A percentile compares a stretch with the other conserved stretches of the same genome.
phyloP scores from a whole-genome alignment of 257 asterid genomes.

The Petrea volubilis region DNA sequence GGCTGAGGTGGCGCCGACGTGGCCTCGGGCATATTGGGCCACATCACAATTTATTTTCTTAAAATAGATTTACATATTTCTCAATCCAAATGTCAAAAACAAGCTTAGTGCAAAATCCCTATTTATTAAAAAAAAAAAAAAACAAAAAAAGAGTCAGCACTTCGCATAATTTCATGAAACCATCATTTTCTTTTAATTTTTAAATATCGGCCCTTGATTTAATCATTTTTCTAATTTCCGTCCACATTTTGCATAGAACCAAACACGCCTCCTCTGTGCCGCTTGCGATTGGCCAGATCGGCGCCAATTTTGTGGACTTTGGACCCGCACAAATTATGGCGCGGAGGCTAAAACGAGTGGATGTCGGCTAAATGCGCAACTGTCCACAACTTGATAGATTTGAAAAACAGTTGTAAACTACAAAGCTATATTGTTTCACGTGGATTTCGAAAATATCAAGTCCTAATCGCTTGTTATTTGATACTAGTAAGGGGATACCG shows the following conservation, averaged over 20 bases:
- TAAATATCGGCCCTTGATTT: too few species aligned
- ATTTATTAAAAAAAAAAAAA: too few species aligned
- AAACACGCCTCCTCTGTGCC: not conserved
- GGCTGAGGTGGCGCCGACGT: too few species aligned
- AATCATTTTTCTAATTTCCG: not conserved
- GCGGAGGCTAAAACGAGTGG: slow-evolving; percentile 20
- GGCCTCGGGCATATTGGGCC: too few species aligned
- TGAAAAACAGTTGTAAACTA: not conserved
- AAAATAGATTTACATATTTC: too few species aligned
- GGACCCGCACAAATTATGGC: slow-evolving; percentile 12
- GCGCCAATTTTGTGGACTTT: not conserved
- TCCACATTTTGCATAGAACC: not conserved
- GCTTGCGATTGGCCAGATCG: not conserved
- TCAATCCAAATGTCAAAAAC: too few species aligned
- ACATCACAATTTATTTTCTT: too few species aligned
- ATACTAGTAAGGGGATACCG: too few species aligned
- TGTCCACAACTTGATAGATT: not conserved
- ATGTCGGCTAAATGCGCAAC: slow-evolving; percentile 11
- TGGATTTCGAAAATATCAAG: not conserved
- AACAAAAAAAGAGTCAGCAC: too few species aligned
- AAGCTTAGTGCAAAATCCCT: too few species aligned
- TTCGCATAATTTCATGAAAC: not conserved
- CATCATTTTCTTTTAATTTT: too few species aligned
- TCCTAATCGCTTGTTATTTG: not conserved
- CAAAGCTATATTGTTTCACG: not conserved